These are phyloP conservation scores for Globisporangium rhizosaccharum DNA, from an alignment of 352 stramenopile genomes.

Conservation along the genomic window DNA sequence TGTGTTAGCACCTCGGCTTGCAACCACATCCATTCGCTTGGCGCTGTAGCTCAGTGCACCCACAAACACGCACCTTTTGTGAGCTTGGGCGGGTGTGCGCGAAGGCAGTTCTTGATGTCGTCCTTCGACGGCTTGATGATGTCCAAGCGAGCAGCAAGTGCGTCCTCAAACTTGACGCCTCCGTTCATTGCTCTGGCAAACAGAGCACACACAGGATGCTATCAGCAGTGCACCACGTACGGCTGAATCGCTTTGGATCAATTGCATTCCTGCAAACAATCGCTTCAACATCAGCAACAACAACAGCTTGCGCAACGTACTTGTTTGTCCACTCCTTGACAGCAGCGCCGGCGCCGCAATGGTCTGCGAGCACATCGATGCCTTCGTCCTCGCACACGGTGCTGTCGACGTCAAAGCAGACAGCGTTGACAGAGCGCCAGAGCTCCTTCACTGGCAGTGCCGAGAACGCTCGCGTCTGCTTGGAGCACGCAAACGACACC, in stretches of 20 bases:
- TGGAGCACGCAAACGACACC: not conserved
- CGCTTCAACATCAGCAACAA: not conserved
- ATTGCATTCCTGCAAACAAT: not conserved
- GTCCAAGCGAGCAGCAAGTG: slow-evolving; percentile 91
- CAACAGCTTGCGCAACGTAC: slow-evolving; percentile 25
- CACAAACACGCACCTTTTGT: slow-evolving; percentile 22
- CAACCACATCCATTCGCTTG: too few species aligned
- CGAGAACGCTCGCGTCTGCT: slow-evolving; percentile 3
- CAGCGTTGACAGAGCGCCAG: slow-evolving; percentile 64
- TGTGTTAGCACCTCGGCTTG: not conserved
- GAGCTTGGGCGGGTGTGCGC: slow-evolving; percentile 87
- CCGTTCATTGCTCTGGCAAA: slow-evolving; percentile 94
- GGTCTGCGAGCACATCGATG: slow-evolving; percentile 97
- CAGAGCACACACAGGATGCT: not conserved
- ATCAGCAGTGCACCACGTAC: slow-evolving; percentile 2
- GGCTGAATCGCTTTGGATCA: too few species aligned
- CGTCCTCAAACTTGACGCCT: slow-evolving; percentile 97
- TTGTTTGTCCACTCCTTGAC: slow-evolving; percentile 94
- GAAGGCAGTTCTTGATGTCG: slow-evolving; percentile 88
- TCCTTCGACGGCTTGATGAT: slow-evolving; percentile 93
- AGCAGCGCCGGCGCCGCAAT: slow-evolving; percentile 91
- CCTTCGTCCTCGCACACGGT: slow-evolving; percentile 97
- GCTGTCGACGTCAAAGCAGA: slow-evolving; percentile 95
- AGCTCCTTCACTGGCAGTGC: slow-evolving; percentile 29
- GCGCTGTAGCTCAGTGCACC: not conserved